These are phyloP conservation scores for Metschnikowia continentalis DNA, from an alignment of 805 yeast species.

Conservation along the genomic window DNA sequence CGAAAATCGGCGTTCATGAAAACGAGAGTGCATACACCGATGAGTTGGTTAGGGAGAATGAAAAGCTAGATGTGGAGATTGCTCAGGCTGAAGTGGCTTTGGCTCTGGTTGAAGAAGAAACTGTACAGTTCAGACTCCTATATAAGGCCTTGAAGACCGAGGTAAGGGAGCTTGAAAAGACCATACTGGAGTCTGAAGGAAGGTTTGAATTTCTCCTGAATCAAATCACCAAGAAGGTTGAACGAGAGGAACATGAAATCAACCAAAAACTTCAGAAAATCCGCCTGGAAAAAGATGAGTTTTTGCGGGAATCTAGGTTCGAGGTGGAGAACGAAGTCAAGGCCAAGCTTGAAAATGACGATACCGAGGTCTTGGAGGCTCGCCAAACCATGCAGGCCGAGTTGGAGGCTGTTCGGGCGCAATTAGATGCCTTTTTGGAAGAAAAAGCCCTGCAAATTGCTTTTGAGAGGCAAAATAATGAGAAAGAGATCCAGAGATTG, in stretches of 20 bases:
- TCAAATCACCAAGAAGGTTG: conserved; percentile 26
- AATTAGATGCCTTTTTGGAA: background rate
- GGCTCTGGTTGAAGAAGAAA: conserved; percentile 8
- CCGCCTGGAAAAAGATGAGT: background rate
- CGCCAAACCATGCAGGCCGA: background rate
- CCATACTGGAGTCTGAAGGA: conserved; percentile 9
- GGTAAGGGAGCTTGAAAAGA: conserved; percentile 4
- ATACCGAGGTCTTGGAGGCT: background rate
- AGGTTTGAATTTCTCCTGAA: conserved; percentile 25
- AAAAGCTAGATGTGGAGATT: conserved; percentile 20
- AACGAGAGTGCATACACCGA: background rate
- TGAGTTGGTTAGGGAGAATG: conserved; percentile 1
- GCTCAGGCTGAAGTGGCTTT: conserved; percentile 10
- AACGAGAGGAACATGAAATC: conserved; percentile 26
- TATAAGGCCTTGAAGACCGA: conserved; percentile 11
- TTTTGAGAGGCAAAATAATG: background rate
- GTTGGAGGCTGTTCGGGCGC: background rate
- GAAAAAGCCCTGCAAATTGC: background rate
- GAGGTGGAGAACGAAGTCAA: conserved; percentile 32
- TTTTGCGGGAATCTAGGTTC: conserved; percentile 2
- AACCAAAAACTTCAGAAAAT: conserved; percentile 19
- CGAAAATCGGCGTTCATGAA: background rate
- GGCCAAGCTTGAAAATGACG: conserved; percentile 24
- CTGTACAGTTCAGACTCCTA: conserved; percentile 6
- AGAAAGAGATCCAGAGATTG: background rate